Conservation (phyloP, 495 filamentous ascomycete species). For the Aspergillus sclerotioniger region DNA sequence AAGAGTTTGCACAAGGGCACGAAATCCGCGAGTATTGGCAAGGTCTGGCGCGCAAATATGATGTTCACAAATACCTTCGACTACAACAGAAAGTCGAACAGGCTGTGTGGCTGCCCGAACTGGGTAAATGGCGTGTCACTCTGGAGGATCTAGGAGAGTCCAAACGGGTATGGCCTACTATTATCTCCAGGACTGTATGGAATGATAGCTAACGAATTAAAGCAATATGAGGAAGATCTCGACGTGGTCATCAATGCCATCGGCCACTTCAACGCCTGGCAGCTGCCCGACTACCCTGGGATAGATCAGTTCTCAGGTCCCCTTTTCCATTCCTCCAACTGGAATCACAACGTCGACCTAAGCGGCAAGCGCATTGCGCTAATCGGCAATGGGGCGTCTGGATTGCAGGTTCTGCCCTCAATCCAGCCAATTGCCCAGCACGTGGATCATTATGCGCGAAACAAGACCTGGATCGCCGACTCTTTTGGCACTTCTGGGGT, state of each 20-base stretch:
- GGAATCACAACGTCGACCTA: conserved; percentile 48
- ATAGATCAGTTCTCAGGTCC: conserved; percentile 47
- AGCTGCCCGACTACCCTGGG: conserved; percentile 51
- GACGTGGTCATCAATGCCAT: conserved; percentile 62
- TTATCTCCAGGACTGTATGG: too few species aligned
- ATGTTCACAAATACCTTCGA: conserved; percentile 56
- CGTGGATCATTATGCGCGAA: conserved; percentile 65
- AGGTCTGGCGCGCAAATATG: conserved; percentile 55
- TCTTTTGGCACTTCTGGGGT: conserved; percentile 44
- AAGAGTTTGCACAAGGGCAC: conserved; percentile 60
- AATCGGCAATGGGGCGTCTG: conserved; percentile 59
- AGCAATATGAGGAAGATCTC: conserved; percentile 51
- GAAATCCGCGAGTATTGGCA: conserved; percentile 70
- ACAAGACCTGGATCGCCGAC: conserved; percentile 67
- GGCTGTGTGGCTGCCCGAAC: conserved; percentile 51
- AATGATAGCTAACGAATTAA: conserved; percentile 2
- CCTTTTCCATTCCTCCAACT: conserved; percentile 55
- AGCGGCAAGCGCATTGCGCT: conserved; percentile 57
- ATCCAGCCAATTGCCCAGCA: conserved; percentile 56
- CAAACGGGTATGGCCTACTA: conserved; percentile 25
- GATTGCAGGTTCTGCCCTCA: conserved; percentile 54
- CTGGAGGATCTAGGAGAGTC: conserved; percentile 37
- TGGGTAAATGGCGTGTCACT: conserved; percentile 51
- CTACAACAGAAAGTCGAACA: conserved; percentile 49
- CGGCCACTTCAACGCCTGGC: conserved; percentile 55